Percentiles rank a stretch among this genome's conserved stretches.
Conservation (phyloP, 345 rosid species). For the Fremontodendron californicum region DNA sequence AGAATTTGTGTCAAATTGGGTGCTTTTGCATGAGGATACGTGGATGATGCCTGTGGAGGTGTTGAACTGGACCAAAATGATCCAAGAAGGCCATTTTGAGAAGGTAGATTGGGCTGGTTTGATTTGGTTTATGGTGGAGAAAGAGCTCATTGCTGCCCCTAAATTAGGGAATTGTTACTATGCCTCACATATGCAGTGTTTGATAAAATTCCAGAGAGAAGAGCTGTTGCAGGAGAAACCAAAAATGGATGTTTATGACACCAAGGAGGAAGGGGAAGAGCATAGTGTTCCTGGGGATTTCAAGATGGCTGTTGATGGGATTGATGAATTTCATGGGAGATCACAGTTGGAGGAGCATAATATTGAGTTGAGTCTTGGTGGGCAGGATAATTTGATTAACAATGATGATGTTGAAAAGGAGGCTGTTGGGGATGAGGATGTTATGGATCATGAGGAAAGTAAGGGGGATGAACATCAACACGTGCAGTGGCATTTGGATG, state of each 20-base stretch:
- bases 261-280: conserved; percentile 38
- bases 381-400: conserved; percentile 37
- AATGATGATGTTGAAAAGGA: conserved; percentile 20
- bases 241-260: conserved; percentile 27
- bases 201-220: conserved; percentile 54
- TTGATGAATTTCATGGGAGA: conserved; percentile 26
- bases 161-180: conserved; percentile 61
- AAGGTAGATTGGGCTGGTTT: conserved; percentile 69
- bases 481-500: no score
- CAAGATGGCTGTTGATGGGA: conserved; percentile 32
- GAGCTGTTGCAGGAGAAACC: conserved; percentile 34
- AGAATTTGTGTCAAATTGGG: conserved; percentile 61
- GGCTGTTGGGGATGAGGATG: conserved; percentile 20
- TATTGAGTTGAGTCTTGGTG: conserved; percentile 62
- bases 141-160: conserved; percentile 50
- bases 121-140: conserved; percentile 90
- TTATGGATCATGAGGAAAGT: conserved; percentile 45
- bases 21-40: conserved; percentile 70
- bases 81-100: conserved; percentile 65
- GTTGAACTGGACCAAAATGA: conserved; percentile 32
- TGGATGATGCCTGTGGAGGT: conserved; percentile 73
- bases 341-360: conserved; percentile 51
- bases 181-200: conserved; percentile 78
- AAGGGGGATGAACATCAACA: conserved; percentile 30
- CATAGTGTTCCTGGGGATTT: conserved; percentile 16